A percentile compares a stretch with the other conserved stretches of the same genome.
phyloP scores from a whole-genome alignment of 371 early-diverging fungal species.

The Capillidium rhysosporum region DNA sequence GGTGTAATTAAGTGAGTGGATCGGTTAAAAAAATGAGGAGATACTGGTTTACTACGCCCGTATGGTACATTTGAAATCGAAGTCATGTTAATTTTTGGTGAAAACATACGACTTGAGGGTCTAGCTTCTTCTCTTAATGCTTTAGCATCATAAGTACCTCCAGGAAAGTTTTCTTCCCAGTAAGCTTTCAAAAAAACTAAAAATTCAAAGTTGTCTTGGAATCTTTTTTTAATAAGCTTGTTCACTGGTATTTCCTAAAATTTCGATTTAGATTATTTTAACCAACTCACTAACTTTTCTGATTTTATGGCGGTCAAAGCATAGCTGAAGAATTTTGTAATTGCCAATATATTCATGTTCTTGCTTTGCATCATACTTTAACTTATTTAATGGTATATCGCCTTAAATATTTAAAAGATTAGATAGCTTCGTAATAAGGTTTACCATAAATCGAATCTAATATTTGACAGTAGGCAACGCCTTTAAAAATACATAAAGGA shows the following conservation, averaged over 20 bases:
- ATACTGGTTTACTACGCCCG: neutral
- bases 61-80: neutral
- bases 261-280: neutral
- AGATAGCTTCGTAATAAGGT: neutral
- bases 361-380: slow-evolving; percentile 57
- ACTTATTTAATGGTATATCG: slow-evolving; percentile 39
- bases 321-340: slow-evolving; percentile 54
- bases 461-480: slow-evolving; percentile 61
- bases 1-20: neutral
- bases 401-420: slow-evolving; percentile 12
- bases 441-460: slow-evolving; percentile 53
- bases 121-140: slow-evolving; percentile 35
- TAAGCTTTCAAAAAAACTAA: slow-evolving; percentile 79
- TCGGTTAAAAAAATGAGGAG: neutral
- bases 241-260: slow-evolving; percentile 61
- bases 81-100: neutral
- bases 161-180: slow-evolving; percentile 69
- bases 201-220: slow-evolving; percentile 94
- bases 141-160: slow-evolving; percentile 63
- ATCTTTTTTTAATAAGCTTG: slow-evolving; percentile 68
- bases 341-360: slow-evolving; percentile 66
- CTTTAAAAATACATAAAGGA: slow-evolving; percentile 10
- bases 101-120: slow-evolving; percentile 1
- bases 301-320: slow-evolving; percentile 37
- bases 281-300: slow-evolving; percentile 16